A percentile compares a stretch with the other conserved stretches of the same genome.
phyloP scores from a whole-genome alignment of 192 early-diverging fungal species.

The Linnemannia hyalina region DNA sequence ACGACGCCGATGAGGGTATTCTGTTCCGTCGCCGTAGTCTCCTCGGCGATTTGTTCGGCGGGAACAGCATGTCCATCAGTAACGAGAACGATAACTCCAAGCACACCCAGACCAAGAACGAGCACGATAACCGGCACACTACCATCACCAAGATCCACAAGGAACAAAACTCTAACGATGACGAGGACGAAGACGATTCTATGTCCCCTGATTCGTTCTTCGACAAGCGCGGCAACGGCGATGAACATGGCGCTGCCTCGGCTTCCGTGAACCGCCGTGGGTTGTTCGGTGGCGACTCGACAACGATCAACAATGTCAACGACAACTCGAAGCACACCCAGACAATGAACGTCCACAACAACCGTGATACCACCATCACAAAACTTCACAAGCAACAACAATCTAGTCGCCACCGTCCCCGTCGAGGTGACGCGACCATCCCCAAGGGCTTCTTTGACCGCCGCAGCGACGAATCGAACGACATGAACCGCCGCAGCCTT shows the following conservation, averaged over 20 bases:
- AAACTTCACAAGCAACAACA: conserved; percentile 14
- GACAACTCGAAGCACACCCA: conserved; percentile 23
- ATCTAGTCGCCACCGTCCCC: neutral
- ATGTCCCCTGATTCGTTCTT: conserved; percentile 12
- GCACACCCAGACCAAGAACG: conserved; percentile 16
- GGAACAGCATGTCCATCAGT: conserved; percentile 9
- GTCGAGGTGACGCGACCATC: neutral
- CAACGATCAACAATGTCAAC: conserved; percentile 22
- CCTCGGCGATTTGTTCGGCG: conserved; percentile 11
- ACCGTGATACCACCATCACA: neutral
- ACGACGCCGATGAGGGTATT: neutral
- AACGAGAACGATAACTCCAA: conserved; percentile 43
- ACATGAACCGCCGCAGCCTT: conserved; percentile 13
- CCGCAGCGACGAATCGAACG: neutral
- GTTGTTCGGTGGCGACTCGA: conserved; percentile 15
- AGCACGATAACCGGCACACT: conserved; percentile 2
- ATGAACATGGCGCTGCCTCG: neutral
- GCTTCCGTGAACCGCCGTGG: neutral
- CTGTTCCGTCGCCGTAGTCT: conserved; percentile 15
- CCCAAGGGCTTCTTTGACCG: conserved; percentile 15
- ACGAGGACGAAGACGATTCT: neutral
- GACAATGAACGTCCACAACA: conserved; percentile 24
- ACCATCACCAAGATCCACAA: neutral
- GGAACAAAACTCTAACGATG: neutral
- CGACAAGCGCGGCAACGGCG: neutral